Evolutionary conservation across 441 rosid genomes (phyloP).

Genomic region (Pelargonium myrrhifolium): DNA sequence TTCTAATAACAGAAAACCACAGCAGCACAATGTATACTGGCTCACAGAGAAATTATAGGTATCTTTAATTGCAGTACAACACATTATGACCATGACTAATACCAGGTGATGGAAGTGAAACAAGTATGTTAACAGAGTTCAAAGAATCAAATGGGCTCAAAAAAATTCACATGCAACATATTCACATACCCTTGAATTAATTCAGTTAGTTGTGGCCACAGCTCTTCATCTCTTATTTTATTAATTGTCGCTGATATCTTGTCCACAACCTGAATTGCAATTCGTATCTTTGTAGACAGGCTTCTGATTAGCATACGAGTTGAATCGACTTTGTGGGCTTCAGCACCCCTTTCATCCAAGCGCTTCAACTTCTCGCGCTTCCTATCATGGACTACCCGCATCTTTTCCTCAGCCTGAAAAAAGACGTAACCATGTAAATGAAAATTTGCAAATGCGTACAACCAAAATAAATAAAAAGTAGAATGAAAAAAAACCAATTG

Average conservation of each 20-base stretch:
- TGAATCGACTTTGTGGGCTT: slow-evolving; percentile 51
- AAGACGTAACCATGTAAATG: slow-evolving; percentile 7
- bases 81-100: not conserved
- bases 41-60: not conserved
- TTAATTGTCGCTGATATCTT: slow-evolving; percentile 71
- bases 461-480: not conserved
- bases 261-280: slow-evolving; percentile 83
- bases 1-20: not conserved
- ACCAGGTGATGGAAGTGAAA: not conserved
- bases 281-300: slow-evolving; percentile 73
- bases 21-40: not conserved
- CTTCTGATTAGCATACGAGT: slow-evolving; percentile 45
- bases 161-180: slow-evolving; percentile 7
- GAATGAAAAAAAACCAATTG: not conserved
- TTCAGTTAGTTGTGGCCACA: slow-evolving; percentile 84
- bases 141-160: not conserved
- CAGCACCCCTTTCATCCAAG: slow-evolving; percentile 76
- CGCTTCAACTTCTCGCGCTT: slow-evolving; percentile 63
- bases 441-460: slow-evolving; percentile 3
- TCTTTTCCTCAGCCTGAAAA: slow-evolving; percentile 75
- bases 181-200: slow-evolving; percentile 76
- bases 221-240: slow-evolving; percentile 91
- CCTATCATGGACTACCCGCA: slow-evolving; percentile 69
- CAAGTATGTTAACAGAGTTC: not conserved
- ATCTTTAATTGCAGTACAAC: not conserved